Evolutionary conservation across 2,329 filamentous ascomycete species (phyloP).

Genomic region (Aureobasidium sp.): DNA sequence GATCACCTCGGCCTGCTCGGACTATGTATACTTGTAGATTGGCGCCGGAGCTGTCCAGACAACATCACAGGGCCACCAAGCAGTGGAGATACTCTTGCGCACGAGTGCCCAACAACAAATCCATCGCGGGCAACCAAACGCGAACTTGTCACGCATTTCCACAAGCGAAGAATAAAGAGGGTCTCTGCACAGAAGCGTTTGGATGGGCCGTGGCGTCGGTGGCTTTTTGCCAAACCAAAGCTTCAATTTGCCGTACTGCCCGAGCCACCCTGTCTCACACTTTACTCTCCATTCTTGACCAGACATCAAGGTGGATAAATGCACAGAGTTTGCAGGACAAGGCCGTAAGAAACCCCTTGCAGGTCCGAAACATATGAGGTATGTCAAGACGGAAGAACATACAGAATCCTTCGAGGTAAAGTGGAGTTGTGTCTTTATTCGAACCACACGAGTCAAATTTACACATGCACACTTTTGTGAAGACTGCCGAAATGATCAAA

Average conservation of each 20-base stretch:
- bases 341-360: background rate
- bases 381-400: background rate
- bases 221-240: slow-evolving; percentile 1
- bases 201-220: background rate
- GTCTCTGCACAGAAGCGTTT: background rate
- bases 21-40: slow-evolving; percentile 12
- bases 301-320: background rate
- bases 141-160: background rate
- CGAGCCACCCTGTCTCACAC: slow-evolving; percentile 2
- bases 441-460: background rate
- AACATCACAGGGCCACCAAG: background rate
- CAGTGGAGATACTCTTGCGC: slow-evolving; percentile 4
- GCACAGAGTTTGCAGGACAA: background rate
- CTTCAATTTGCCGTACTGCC: background rate
- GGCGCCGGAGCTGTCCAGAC: background rate
- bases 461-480: background rate
- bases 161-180: background rate
- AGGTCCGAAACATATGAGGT: background rate
- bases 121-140: background rate
- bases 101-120: background rate
- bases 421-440: background rate
- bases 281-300: background rate
- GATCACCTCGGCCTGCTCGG: slow-evolving; percentile 8
- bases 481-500: background rate
- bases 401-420: background rate